Evolutionary conservation across 176 grass and related monocot species (phyloP), one percentile per base, ranked within the genome.

Genomic region (Triticum timopheevii): DNA sequence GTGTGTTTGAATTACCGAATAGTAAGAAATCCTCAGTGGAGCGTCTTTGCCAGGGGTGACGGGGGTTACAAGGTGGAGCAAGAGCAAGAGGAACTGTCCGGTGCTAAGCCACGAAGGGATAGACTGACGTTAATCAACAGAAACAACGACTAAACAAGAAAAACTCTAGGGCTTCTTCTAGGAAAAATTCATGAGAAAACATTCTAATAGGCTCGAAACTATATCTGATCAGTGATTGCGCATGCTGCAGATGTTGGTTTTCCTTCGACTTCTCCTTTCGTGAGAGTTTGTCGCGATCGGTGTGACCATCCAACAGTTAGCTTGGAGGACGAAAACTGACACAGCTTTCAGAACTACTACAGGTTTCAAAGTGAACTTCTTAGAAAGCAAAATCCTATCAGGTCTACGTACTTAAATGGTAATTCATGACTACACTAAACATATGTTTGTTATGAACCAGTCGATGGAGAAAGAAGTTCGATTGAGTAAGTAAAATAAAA

Each of bases 271-370:
- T 92, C 79, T 84, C 77, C 83, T 88, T 94, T 10, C 76, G 87
- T n/a, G 89, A 98, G 36, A 98, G 83, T 63, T 89, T 95, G 80
- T 93, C 86, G 0, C 93, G 6, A 87, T 90, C 45, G 93, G 84
- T 70, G 93, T 95, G 8, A 95, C 85, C 78, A 83, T 95, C 91
- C 90, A 98, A 65, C 73, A 85, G 23, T 88, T 88, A 12, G 86
- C 90, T 95, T 92, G 91, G 80, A 95, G 89, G 76, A 98, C 67
- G 88, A 98, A 98, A 34, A 98, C 88, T 8, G 93, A 49, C 45
- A 93, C 91, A 10, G 84, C 73, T 92, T 98, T 98, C 7, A 88
- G 88, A 24, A 95, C 91, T 84, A 92, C 93, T 98, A 86, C 39
- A 81, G 34, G 79, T 89, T 78, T 73, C 62, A 87, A 69, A 44